Percentiles rank a stretch among this genome's conserved stretches.
Evolutionary conservation across 2,329 filamentous ascomycete species (phyloP).

Genomic region (Aureobasidium pullulans): DNA sequence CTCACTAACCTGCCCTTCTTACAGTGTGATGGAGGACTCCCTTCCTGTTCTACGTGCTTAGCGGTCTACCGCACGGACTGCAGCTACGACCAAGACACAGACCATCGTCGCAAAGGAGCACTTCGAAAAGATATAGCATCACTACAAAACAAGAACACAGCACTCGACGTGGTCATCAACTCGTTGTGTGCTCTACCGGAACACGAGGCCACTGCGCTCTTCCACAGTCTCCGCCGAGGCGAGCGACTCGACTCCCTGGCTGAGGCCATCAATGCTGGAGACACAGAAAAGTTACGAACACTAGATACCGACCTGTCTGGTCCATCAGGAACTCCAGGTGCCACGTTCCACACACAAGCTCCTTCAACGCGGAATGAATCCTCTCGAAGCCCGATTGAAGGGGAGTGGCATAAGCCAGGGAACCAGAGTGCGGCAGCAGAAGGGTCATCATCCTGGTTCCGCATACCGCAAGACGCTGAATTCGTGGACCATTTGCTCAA

Average conservation of each 20-base stretch:
- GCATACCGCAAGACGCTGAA: constrained; percentile 26
- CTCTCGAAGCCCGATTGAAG: neutral
- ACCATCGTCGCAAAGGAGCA: constrained; percentile 38
- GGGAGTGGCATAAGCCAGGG: neutral
- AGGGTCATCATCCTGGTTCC: constrained; percentile 23
- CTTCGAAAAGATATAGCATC: constrained; percentile 34
- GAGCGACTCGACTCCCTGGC: constrained; percentile 14
- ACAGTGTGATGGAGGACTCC: constrained; percentile 44
- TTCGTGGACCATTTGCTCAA: constrained; percentile 30
- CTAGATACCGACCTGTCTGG: constrained; percentile 13
- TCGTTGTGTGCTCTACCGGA: constrained; percentile 40
- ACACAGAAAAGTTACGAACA: constrained; percentile 9
- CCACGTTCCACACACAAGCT: neutral
- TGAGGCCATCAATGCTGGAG: constrained; percentile 9
- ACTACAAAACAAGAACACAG: constrained; percentile 30
- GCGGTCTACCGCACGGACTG: constrained; percentile 46
- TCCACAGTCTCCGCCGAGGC: constrained; percentile 35
- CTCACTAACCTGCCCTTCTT: neutral
- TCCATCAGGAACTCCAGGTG: neutral
- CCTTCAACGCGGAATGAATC: constrained; percentile 1
- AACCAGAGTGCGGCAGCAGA: neutral
- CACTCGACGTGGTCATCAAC: constrained; percentile 35
- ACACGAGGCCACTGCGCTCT: constrained; percentile 34
- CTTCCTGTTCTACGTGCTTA: constrained; percentile 44
- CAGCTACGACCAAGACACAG: constrained; percentile 42